phyloP scores from a whole-genome alignment of 139 green algal species.

The Pseudopediastrum boryanum region DNA sequence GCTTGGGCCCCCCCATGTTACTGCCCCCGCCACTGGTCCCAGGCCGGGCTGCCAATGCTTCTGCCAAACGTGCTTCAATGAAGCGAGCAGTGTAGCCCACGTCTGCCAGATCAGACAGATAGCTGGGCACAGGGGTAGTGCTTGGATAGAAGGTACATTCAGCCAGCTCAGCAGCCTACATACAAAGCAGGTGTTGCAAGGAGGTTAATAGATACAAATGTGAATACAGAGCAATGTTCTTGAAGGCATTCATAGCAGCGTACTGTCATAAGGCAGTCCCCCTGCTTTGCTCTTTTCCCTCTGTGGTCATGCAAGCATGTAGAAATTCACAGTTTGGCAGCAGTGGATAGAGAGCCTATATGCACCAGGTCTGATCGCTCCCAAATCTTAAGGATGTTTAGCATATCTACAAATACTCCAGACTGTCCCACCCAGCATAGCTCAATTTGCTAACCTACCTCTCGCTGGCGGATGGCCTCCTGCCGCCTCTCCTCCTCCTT shows the following conservation, averaged over 20 bases:
- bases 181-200: background rate
- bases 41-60: background rate
- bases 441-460: background rate
- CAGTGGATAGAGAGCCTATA: too few species aligned
- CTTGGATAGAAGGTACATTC: conserved; percentile 32
- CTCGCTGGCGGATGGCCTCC: background rate
- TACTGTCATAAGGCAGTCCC: too few species aligned
- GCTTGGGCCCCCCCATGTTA: too few species aligned
- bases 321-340: too few species aligned
- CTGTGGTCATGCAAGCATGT: too few species aligned
- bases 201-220: too few species aligned
- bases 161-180: conserved; percentile 23
- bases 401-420: background rate
- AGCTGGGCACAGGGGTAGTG: conserved; percentile 13
- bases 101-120: background rate
- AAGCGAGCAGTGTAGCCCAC: conserved; percentile 29
- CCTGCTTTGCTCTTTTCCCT: too few species aligned
- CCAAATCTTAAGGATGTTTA: background rate
- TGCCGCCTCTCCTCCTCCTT: background rate
- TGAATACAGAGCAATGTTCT: too few species aligned
- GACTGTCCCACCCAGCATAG: background rate
- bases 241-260: too few species aligned
- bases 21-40: too few species aligned
- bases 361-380: too few species aligned
- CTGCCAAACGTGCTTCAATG: conserved; percentile 17